A percentile compares a stretch with the other conserved stretches of the same genome.
Evolutionary conservation across 306 rosid genomes (phyloP).

Genomic region (Malus orientalis): DNA sequence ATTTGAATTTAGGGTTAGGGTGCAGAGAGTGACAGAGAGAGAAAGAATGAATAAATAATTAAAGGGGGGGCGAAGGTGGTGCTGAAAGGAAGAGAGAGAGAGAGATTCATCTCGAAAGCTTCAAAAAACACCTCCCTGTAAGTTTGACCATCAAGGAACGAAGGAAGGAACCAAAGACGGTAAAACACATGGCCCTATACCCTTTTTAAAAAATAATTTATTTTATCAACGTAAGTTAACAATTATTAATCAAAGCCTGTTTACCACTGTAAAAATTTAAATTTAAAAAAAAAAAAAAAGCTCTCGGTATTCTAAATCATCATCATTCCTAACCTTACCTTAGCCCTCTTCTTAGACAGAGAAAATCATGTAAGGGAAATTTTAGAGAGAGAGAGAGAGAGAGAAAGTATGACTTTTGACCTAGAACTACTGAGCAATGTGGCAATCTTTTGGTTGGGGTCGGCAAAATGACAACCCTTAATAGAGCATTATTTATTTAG

Average conservation of each 20-base stretch:
- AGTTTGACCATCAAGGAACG: slow-evolving; percentile 73
- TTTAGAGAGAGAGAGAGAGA: not conserved
- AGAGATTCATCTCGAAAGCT: slow-evolving; percentile 54
- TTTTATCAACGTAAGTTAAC: slow-evolving; percentile 3
- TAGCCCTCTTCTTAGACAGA: slow-evolving; percentile 28
- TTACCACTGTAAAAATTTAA: slow-evolving; percentile 26
- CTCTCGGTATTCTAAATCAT: slow-evolving; percentile 37
- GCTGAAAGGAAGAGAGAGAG: slow-evolving; percentile 37
- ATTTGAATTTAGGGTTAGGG: not conserved
- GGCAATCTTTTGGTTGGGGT: slow-evolving; percentile 20
- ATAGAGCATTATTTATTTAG: not conserved
- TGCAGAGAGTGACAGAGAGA: not conserved
- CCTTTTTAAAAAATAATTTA: slow-evolving; percentile 1
- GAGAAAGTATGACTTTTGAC: slow-evolving; percentile 20
- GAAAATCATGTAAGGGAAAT: not conserved
- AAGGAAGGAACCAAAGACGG: slow-evolving; percentile 76
- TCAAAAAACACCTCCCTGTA: slow-evolving; percentile 33
- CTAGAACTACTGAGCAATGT: not conserved
- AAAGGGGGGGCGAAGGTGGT: not conserved
- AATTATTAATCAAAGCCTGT: slow-evolving; percentile 34
- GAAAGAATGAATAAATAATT: not conserved
- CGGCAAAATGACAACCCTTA: slow-evolving; percentile 19
- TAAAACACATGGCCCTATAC: slow-evolving; percentile 57
- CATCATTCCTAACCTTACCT: slow-evolving; percentile 21
- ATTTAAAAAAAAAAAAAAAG: slow-evolving; percentile 3